phyloP scores from a whole-genome alignment of 78 protist genomes.

The Cavenderia fasciculata region DNA sequence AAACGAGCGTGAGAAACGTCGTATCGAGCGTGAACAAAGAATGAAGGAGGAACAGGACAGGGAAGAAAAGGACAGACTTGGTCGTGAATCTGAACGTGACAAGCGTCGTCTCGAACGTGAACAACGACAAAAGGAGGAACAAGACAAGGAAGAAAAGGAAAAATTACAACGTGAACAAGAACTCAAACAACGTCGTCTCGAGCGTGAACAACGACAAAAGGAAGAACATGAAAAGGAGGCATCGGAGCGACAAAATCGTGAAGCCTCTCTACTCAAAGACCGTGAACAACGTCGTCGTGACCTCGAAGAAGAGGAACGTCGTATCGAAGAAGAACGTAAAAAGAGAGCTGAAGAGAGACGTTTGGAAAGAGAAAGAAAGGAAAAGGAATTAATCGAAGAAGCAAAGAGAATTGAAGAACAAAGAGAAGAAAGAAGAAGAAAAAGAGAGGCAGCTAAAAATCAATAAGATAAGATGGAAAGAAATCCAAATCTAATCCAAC shows the following conservation, averaged over 20 bases:
- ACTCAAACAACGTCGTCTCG: conserved; percentile 3
- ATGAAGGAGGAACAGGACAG: too few species aligned
- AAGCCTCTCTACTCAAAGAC: too few species aligned
- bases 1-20: conserved; percentile 66
- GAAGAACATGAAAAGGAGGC: neutral
- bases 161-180: conserved; percentile 35
- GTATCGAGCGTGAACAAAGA: too few species aligned
- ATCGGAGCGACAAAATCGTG: conserved; percentile 43
- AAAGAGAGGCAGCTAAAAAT: neutral
- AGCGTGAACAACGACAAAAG: conserved; percentile 19
- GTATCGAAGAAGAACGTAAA: conserved; percentile 54
- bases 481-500: too few species aligned
- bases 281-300: conserved; percentile 22
- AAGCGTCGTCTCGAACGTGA: too few species aligned
- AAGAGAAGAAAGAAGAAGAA: conserved; percentile 72
- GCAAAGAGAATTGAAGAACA: conserved; percentile 43
- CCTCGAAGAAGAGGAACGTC: conserved; percentile 22
- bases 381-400: conserved; percentile 57
- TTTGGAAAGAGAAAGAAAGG: conserved; percentile 46
- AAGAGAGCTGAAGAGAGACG: conserved; percentile 31
- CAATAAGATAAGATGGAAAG: neutral
- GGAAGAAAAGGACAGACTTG: conserved; percentile 24
- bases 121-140: too few species aligned
- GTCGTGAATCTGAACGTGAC: conserved; percentile 29
- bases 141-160: conserved; percentile 19